Percentiles rank a stretch among this genome's conserved stretches.
phyloP scores from a whole-genome alignment of 441 rosid species.

The Erodium texanum region DNA sequence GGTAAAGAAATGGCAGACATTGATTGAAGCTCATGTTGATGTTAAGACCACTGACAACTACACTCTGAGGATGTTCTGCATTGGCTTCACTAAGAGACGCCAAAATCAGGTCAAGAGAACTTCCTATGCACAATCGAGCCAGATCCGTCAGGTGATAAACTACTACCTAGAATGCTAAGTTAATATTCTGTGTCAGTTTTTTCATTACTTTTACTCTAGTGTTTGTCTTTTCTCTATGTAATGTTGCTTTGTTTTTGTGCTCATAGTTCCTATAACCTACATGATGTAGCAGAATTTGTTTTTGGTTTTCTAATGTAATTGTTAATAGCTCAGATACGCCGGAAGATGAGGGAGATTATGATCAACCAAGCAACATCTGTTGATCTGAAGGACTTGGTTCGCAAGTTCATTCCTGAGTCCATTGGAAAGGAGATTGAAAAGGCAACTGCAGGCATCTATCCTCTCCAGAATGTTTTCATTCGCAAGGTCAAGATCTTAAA shows the following conservation, averaged over 20 bases:
- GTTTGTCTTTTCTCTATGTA: too few relatives aligned
- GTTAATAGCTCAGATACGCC: neutral
- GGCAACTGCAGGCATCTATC: neutral
- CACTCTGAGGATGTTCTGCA: slow-evolving; percentile 2
- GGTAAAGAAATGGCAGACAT: slow-evolving; percentile 1
- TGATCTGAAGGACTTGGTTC: neutral
- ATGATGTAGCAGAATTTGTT: too few relatives aligned
- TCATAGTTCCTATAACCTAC: too few relatives aligned
- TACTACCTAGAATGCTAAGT: too few relatives aligned
- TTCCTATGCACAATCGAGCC: neutral
- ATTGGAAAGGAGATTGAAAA: slow-evolving; percentile 4
- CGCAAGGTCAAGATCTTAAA: slow-evolving; percentile 1
- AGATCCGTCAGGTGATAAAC: neutral
- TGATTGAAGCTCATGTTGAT: slow-evolving; percentile 3
- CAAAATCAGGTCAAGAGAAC: neutral
- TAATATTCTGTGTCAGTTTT: too few relatives aligned
- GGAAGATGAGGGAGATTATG: slow-evolving; percentile 2
- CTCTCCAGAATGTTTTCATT: neutral
- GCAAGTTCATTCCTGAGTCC: neutral
- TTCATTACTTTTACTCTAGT: too few relatives aligned
- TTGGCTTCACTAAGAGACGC: slow-evolving; percentile 2
- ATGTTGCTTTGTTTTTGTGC: too few relatives aligned
- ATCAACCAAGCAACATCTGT: neutral
- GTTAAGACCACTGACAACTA: neutral
- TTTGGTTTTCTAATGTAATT: neutral